Base-by-base conservation (phyloP, 495 filamentous ascomycete species). In the Xylona heveae region DNA sequence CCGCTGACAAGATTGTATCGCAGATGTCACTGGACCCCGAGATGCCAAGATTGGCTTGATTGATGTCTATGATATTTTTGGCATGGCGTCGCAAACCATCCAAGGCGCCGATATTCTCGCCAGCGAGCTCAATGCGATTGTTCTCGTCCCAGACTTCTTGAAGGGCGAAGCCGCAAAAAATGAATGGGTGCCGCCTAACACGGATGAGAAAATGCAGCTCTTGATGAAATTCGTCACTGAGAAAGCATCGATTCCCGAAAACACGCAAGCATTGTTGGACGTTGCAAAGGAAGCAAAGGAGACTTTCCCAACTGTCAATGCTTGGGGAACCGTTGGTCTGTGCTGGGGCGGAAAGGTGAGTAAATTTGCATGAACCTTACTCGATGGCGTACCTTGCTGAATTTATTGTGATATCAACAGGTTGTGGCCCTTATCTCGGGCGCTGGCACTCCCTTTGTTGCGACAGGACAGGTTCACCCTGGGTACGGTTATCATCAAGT, bases 281-380 rank as follows among this genome's bases (percentile, higher is more conserved):
- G 48, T 45, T 4, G 31, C 53, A 0, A 12, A 19, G 3, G 41
- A 44, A 24, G 53, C 44, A 20, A 41, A 45, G 30, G 22, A 12
- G 4, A 38, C 33, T 15, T 61, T 50, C 34, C 45, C 48, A 0
- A 38, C 31, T 2, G 55, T 59, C 1, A 34, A 45, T 32, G 51
- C 41, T 10, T 59, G 59, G 54, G 59, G 52, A 1, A 44, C 43
- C 17, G 49, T 56, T 35, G 61, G 61, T 3, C 38, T 66, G 3
- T 64, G 61, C 38, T 64, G 60, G 59, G 61, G 61, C 33, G 58
- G 58, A 18, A 62, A 64, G 46, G 47, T 48, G 13, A 24, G 37
- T 26, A 7, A 1, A 32, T 29, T 19, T 23, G 18, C 10, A 3
- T 34, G n/a, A n/a, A n/a, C n/a, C n/a, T n/a, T n/a, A n/a, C n/a